These are phyloP conservation scores for Aphanomyces stellatus DNA, from an alignment of 352 stramenopile species.

Conservation along the genomic window DNA sequence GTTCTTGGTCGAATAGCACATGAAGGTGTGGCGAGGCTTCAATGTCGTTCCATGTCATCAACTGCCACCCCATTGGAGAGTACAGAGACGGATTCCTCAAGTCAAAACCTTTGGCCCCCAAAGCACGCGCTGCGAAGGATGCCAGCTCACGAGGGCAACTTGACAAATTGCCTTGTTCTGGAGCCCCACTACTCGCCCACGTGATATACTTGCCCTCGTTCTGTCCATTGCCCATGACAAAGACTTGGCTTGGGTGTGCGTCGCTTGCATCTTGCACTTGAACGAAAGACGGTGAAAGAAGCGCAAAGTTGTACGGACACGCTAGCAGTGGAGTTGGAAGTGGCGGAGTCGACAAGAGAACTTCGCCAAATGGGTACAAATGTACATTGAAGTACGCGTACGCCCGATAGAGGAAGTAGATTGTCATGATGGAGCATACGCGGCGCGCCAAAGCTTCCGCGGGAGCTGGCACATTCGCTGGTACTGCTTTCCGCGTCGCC, in stretches of 20 bases:
- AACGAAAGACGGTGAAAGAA: background rate
- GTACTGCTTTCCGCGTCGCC: background rate
- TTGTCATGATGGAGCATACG: background rate
- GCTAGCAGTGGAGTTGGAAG: background rate
- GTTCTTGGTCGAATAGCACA: conserved; percentile 10
- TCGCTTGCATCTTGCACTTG: background rate
- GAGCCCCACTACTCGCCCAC: background rate
- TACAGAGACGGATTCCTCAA: background rate
- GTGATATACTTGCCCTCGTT: conserved; percentile 5
- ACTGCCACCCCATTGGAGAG: background rate
- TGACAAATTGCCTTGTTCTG: background rate
- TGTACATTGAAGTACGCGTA: background rate
- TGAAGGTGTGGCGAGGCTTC: background rate
- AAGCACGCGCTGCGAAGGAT: background rate
- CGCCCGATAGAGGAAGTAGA: background rate
- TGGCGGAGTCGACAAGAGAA: background rate
- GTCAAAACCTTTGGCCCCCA: background rate
- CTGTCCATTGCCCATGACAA: conserved; percentile 17
- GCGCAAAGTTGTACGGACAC: background rate
- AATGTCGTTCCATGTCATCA: background rate
- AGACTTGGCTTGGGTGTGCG: background rate
- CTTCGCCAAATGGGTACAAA: conserved; percentile 9
- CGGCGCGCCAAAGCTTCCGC: background rate
- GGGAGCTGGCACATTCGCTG: background rate
- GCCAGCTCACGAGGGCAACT: background rate